Conservation (phyloP, 176 grass and related monocot genomes). For the Hyparrhenia diplandra region DNA sequence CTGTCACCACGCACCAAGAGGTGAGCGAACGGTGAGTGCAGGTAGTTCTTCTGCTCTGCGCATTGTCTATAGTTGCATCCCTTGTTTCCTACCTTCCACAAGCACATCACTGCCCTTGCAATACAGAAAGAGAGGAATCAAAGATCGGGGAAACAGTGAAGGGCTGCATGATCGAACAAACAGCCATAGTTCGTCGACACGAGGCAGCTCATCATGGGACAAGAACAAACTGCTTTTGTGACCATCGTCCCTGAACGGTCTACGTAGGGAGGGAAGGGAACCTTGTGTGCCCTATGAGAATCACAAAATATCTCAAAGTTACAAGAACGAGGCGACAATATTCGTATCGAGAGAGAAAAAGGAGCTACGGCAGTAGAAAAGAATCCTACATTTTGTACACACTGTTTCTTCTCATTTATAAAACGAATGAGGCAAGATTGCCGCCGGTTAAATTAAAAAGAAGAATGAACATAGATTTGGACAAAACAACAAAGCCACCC, state of each 20-base stretch:
- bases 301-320: background rate
- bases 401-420: background rate
- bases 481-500: background rate
- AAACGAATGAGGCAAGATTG: background rate
- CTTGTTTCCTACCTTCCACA: slow-evolving; percentile 6
- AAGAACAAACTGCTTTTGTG: slow-evolving; percentile 17
- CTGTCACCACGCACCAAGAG: too few species aligned
- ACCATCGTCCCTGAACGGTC: background rate
- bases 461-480: background rate
- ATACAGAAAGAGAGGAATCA: background rate
- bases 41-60: slow-evolving; percentile 9
- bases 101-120: background rate
- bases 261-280: background rate
- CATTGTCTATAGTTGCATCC: background rate
- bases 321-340: background rate
- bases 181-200: background rate
- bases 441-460: background rate
- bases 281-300: slow-evolving; percentile 7
- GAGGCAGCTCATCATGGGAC: background rate
- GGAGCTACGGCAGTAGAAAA: too few species aligned
- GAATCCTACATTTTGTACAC: too few species aligned
- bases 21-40: background rate
- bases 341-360: background rate
- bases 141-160: background rate
- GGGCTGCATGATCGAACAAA: background rate